A percentile compares a stretch with the other conserved stretches of the same genome.
phyloP scores from a whole-genome alignment of 352 stramenopile species.

The Globisporangium solare region DNA sequence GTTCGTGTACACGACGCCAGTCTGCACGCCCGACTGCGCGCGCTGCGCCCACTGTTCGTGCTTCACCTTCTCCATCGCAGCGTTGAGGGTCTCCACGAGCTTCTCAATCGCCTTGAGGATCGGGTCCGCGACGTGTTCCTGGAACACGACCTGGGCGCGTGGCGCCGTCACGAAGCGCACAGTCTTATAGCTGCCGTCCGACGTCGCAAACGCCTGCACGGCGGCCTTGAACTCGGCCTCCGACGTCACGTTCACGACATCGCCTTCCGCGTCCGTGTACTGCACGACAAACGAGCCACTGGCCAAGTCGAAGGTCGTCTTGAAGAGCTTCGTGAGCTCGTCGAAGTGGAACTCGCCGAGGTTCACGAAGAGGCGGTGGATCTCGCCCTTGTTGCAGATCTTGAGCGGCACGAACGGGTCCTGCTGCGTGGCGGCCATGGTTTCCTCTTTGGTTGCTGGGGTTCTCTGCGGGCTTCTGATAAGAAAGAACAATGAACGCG shows the following conservation, averaged over 20 bases:
- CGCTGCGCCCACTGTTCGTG: constrained; percentile 69
- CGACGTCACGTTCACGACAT: constrained; percentile 68
- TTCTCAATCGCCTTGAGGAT: constrained; percentile 81
- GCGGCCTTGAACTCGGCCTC: constrained; percentile 63
- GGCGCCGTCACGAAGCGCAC: constrained; percentile 67
- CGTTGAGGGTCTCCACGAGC: constrained; percentile 71
- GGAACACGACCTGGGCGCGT: constrained; percentile 57
- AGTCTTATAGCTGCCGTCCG: constrained; percentile 31
- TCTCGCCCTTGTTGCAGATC: constrained; percentile 79
- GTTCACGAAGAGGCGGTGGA: constrained; percentile 74
- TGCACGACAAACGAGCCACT: constrained; percentile 58
- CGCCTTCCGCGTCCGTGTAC: constrained; percentile 76
- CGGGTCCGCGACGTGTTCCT: constrained; percentile 75
- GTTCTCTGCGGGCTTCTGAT: constrained; percentile 5
- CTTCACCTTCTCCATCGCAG: constrained; percentile 81
- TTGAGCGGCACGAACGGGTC: constrained; percentile 59
- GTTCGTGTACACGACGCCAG: constrained; percentile 50
- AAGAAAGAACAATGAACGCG: constrained; percentile 25
- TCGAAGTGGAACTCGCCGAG: constrained; percentile 43
- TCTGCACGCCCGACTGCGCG: constrained; percentile 38
- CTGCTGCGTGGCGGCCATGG: constrained; percentile 40
- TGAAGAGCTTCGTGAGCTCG: constrained; percentile 49
- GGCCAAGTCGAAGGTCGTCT: constrained; percentile 49
- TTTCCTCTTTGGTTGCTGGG: constrained; percentile 8
- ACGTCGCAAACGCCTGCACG: constrained; percentile 46